Evolutionary conservation across 108 stramenopile species (phyloP), one percentile per base, ranked within the genome.

Genomic region (Cyclotella cryptica): DNA sequence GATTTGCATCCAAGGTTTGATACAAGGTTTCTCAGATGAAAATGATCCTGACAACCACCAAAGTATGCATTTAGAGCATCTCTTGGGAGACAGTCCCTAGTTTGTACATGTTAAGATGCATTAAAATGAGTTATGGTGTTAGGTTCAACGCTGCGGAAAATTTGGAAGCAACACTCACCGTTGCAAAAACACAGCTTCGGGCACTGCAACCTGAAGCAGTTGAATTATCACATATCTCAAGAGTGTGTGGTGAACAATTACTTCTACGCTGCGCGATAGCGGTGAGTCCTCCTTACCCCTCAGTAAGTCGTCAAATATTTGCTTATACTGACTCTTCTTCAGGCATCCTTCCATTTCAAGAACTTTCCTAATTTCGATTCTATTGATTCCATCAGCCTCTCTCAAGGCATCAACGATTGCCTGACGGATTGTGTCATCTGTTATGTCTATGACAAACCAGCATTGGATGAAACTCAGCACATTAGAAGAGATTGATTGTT

Each of bases 31-130:
- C 70, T 75, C 22, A 75, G 28, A 49, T 62, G 19, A 24, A 75
- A 75, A 30, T 75, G 75, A 15, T 75, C 68, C 43, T 75, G 75
- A n/a, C 12, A n/a, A 21, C 22, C 55, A 12, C 57, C 54, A 70
- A 75, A 75, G 27, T 75, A 75, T 18, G 41, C 35, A n/a, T 22
- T 27, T 12, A 75, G 27, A 43, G 69, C 51, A n/a, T 75, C 75
- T 27, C 14, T 72, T 46, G 58, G 57, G n/a, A 70, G 52, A 42
- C 17, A 28, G 1, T 59, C 58, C 24, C 69, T 70, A 41, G 18
- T 6, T 22, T 6, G 61, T 62, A 62, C 7, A 7, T 22, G 7
- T 22, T 4, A 22, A 41, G 61, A 3, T 35, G n/a, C n/a, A 22
- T n/a, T 4, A 62, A n/a, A 41, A 22, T 35, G 35, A 35, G 35